Base-by-base conservation (phyloP, 164 flowering plant species). In the Santalum album region DNA sequence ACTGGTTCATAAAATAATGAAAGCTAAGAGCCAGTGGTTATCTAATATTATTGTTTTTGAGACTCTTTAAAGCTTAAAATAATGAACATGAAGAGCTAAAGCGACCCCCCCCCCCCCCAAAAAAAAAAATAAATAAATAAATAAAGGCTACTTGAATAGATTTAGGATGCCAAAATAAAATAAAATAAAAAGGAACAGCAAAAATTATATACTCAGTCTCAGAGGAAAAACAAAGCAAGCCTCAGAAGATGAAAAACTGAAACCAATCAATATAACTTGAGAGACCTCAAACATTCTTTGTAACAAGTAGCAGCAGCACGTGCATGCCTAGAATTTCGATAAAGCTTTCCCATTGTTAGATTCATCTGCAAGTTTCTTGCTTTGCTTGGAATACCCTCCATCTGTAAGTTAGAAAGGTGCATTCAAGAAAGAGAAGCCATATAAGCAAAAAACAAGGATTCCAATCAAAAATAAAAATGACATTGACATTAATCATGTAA, bases 311-410 rank as follows among this genome's bases (percentile, higher is more conserved):
- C 64, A 49, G 98, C 85, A 39, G 86, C 68, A 59, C 95, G 92
- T 51, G 53, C 76, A 62, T 92, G 83, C 60, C 75, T 81, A 53
- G 89, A 67, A 67, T 69, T 67, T 35, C 94, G 77, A 68, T 80
- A 84, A 61, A 92, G 90, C 72, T 83, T 92, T 58, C 86, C 99
- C 87, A 89, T 74, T 56, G 82, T 60, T 29, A 92, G 65, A 69
- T 78, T 82, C 96, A 89, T 89, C 58, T 77, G 79, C 71, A 92
- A 65, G 55, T 75, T 86, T 73, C 96, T 81, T 60, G 83, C 78
- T 70, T 92, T 92, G 69, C 73, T 74, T 49, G 95, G 92, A 60
- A 91, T 88, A 55, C 88, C 86, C 59, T 92, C 99, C 94, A 92
- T 77, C 99, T 92, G 76, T 46, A 59, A 40, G 34, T 53, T 14